Percentiles rank a stretch among this genome's conserved stretches.
phyloP scores from a whole-genome alignment of 345 rosid species.

The Adansonia digitata region DNA sequence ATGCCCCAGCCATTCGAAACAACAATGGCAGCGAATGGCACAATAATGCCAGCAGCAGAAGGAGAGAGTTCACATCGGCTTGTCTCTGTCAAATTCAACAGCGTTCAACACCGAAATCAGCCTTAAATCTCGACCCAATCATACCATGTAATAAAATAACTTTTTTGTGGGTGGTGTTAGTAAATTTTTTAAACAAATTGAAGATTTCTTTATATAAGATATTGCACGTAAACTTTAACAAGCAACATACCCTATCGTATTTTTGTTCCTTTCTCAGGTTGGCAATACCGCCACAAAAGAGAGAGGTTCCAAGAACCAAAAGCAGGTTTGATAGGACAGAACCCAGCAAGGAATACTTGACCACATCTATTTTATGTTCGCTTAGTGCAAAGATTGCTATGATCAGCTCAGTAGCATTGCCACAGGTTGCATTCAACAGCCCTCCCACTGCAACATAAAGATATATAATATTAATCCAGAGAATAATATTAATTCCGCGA shows the following conservation, averaged over 20 bases:
- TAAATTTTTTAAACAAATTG: not conserved
- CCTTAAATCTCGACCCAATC: not conserved
- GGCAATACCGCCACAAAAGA: conserved; percentile 80
- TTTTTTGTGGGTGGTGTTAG: not conserved
- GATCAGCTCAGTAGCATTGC: conserved; percentile 88
- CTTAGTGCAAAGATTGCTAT: conserved; percentile 71
- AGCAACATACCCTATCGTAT: conserved; percentile 55
- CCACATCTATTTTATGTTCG: conserved; percentile 55
- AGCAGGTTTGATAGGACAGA: conserved; percentile 88
- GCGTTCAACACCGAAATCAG: not conserved
- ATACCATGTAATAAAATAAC: not conserved
- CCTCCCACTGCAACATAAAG: conserved; percentile 64
- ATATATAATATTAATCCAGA: not conserved
- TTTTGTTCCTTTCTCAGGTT: conserved; percentile 58
- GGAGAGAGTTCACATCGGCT: conserved; percentile 69
- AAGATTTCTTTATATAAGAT: not conserved
- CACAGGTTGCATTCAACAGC: conserved; percentile 87
- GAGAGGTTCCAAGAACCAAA: conserved; percentile 88
- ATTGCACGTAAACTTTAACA: not conserved
- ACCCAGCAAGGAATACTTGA: conserved; percentile 83
- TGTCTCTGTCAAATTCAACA: conserved; percentile 49
- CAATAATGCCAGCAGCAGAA: conserved; percentile 64
- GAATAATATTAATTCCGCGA: not conserved
- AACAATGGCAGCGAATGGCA: conserved; percentile 76
- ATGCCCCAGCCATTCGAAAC: conserved; percentile 34